Evolutionary conservation across 805 yeast species (phyloP).

Genomic region (Saccharomycopsis javanensis): DNA sequence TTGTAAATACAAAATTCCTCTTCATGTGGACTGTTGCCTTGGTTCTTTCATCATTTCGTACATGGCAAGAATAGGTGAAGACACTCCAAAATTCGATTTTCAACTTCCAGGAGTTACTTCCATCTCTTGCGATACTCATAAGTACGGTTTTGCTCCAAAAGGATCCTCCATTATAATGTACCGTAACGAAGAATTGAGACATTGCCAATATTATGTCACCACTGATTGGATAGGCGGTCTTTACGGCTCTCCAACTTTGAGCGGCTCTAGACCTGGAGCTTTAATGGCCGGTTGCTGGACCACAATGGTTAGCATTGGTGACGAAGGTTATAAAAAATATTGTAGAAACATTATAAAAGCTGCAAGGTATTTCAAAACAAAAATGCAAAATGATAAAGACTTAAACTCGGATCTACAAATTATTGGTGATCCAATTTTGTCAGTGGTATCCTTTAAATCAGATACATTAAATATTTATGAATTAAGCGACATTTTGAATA

Average conservation of each 20-base stretch:
- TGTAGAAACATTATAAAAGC: constrained; percentile 60
- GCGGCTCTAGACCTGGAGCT: constrained; percentile 97
- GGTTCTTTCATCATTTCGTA: constrained; percentile 89
- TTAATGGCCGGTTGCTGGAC: constrained; percentile 98
- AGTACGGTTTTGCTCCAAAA: constrained; percentile 97
- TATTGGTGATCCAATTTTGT: constrained; percentile 76
- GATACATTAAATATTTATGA: constrained; percentile 58
- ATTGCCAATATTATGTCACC: constrained; percentile 73
- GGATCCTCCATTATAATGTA: constrained; percentile 93
- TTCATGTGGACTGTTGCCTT: constrained; percentile 92
- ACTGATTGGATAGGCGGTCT: constrained; percentile 91
- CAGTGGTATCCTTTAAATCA: constrained; percentile 75
- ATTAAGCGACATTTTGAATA: constrained; percentile 59
- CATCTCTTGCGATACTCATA: constrained; percentile 98
- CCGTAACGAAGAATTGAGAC: constrained; percentile 54
- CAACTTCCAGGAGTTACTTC: constrained; percentile 89
- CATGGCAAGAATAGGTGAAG: constrained; percentile 42
- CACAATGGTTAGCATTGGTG: constrained; percentile 73
- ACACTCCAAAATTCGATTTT: constrained; percentile 63
- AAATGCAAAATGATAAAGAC: constrained; percentile 30
- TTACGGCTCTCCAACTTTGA: constrained; percentile 92
- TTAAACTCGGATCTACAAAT: constrained; percentile 51
- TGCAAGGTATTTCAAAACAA: constrained; percentile 45
- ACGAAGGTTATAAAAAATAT: constrained; percentile 64
- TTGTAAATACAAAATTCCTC: constrained; percentile 57